Percentiles rank a stretch among this genome's conserved stretches.
These are phyloP conservation scores for Lentinula boryana DNA, from an alignment of 768 basidiomycete genomes.

Conservation along the genomic window DNA sequence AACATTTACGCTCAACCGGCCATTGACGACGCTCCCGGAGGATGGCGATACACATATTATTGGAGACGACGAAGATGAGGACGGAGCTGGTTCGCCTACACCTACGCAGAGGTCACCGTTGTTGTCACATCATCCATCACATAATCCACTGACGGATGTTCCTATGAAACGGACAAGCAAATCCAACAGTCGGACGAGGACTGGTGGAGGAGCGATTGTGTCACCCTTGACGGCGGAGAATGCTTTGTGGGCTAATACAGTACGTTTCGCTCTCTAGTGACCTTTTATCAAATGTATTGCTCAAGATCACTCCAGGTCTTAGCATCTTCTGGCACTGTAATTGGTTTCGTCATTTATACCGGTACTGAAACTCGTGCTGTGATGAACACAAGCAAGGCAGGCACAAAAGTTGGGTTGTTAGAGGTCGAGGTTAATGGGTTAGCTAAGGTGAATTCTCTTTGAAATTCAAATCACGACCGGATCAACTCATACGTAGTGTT, in stretches of 20 bases:
- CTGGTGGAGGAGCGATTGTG: constrained; percentile 34
- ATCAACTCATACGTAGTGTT: neutral
- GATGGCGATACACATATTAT: neutral
- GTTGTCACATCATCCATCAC: constrained; percentile 18
- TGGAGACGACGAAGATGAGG: neutral
- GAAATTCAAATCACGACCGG: neutral
- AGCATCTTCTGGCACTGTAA: constrained; percentile 79
- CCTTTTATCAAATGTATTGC: neutral
- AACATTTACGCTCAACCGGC: constrained; percentile 73
- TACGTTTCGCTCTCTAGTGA: neutral
- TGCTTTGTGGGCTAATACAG: constrained; percentile 92
- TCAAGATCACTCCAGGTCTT: constrained; percentile 43
- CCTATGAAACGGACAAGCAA: constrained; percentile 16
- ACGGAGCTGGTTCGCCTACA: neutral
- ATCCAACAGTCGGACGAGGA: constrained; percentile 13
- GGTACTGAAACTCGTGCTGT: constrained; percentile 94
- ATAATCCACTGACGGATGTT: constrained; percentile 35
- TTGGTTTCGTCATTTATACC: constrained; percentile 93
- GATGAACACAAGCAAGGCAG: constrained; percentile 97
- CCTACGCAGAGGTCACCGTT: constrained; percentile 9
- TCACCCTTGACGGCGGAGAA: constrained; percentile 94
- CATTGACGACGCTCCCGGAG: constrained; percentile 16
- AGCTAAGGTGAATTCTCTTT: constrained; percentile 62
- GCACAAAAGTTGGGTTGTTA: constrained; percentile 87
- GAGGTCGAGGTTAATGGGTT: constrained; percentile 94